These are phyloP conservation scores for Mucor ambiguus DNA, from an alignment of 371 early-diverging fungal species.

Conservation along the genomic window DNA sequence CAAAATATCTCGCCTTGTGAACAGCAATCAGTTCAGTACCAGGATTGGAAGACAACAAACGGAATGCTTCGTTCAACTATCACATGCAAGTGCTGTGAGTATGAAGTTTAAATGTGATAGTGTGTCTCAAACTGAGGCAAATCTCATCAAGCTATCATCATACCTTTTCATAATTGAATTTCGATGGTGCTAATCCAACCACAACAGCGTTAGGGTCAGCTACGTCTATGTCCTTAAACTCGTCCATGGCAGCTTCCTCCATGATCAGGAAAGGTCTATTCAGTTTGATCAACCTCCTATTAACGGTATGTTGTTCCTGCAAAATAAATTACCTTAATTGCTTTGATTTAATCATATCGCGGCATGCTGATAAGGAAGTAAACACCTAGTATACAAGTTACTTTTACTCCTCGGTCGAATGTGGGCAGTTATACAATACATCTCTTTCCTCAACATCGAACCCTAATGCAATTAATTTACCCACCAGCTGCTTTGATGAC, in stretches of 20 bases:
- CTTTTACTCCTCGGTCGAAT: not conserved
- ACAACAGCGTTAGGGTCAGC: constrained; percentile 76
- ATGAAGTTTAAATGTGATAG: not conserved
- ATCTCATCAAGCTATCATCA: not conserved
- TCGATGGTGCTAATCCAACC: constrained; percentile 78
- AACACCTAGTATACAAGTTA: constrained; percentile 55
- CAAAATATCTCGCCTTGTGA: constrained; percentile 80
- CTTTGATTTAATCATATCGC: constrained; percentile 55
- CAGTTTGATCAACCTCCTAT: not conserved
- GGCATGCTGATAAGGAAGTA: constrained; percentile 80
- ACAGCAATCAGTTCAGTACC: constrained; percentile 67
- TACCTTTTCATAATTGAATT: constrained; percentile 73
- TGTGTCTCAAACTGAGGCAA: no score
- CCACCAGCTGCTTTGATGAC: constrained; percentile 55
- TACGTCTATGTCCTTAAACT: constrained; percentile 64
- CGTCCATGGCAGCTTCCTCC: constrained; percentile 71
- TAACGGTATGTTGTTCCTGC: not conserved
- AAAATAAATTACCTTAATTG: constrained; percentile 40
- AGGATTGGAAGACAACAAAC: constrained; percentile 46
- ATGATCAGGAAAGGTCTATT: constrained; percentile 75
- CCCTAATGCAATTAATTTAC: constrained; percentile 61
- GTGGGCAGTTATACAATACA: constrained; percentile 26
- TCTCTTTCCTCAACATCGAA: constrained; percentile 69
- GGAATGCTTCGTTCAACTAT: constrained; percentile 70
- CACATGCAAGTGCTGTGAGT: not conserved